Base-by-base conservation (phyloP, 1,139 yeast species). In the Yamadazyma triangularis region DNA sequence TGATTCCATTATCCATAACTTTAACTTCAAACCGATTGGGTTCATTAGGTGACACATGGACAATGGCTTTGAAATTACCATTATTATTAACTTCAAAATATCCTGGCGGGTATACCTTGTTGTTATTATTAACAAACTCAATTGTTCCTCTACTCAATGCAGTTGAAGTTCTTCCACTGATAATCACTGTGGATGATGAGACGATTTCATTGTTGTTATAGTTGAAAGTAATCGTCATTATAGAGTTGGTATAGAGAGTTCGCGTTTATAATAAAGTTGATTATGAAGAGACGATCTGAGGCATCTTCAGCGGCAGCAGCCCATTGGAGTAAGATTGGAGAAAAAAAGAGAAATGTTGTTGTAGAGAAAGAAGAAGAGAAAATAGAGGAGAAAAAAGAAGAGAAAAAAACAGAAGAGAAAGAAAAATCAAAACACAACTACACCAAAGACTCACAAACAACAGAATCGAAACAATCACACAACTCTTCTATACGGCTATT, bases 1-100 rank as follows among this genome's bases (percentile, higher is more conserved):
- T 43, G 10, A 18, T 20, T 10, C 66, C 58, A 45, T 55, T 44
- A 24, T 50, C 49, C 34, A 44, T 30, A 3, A 52, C 52, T 32
- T 49, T 45, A 15, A 60, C 53, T 33, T 47, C 36, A 28, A 83
- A 54, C 2, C 45, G 51, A 45, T 83, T 84, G 25, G 42, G 31
- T 13, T 58, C 61, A 8, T 89, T 88, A 0, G 84, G 78, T 19
- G 79, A 73, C 19, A 89, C 69, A 42, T 84, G 86, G 3, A 84
- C 64, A 14, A 85, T 48, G 0, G 85, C 86, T 51, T 87, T 89
- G 66, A 88, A 91, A 38, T 71, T 70, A 2, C 82, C 79, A 26
- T 73, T 64, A 34, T 79, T 76, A 9, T 18, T 18, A 8, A 88
- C 75, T 38, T 89, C 94, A 48, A 72, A 83, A 33, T 70, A 62